Base-by-base conservation (phyloP, 805 yeast genomes). In the Wickerhamomyces mucosus region DNA sequence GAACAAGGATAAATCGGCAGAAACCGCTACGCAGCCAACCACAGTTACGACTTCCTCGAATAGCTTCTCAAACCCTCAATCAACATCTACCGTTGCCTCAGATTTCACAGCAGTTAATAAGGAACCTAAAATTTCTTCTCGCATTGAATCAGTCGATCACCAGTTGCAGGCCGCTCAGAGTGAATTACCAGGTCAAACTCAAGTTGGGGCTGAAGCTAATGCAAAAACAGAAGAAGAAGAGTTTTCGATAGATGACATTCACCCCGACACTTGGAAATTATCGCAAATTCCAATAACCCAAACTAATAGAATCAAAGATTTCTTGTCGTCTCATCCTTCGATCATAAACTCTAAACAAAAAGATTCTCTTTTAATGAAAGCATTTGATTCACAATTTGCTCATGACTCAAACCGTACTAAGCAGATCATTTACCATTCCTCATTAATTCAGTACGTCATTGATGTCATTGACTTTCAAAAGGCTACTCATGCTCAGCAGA, bases 331-430 rank as follows among this genome's bases (percentile, higher is more conserved):
- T 50, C 52, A 83, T 54, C 72, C 82, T 24, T 64, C 69, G 36
- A 82, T 92, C 35, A 73, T 88, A 30, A 73, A 74, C 4, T 85
- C 79, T 41, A 76, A 77, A 39, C 96, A 92, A 52, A 85, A 88
- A 50, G 97, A 92, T 55, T 84, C 95, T 0, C 70, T 92, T 37
- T 65, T 88, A 51, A 88, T 89, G 96, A 78, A 78, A 15, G 94
- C 96, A 0, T 92, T 92, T 55, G 94, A 89, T 47, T 63, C 65
- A 34, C 84, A 85, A 52, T 64, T 89, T 38, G 73, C 68, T 11
- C 79, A 75, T 15, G 67, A 84, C 29, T 48, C 67, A 0, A 39
- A 42, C 6, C 51, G 55, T 6, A 75, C 95, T 8, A 68, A 66
- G 38, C 78, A 73, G 37, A 71, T 75, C n/a, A 77, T 89, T 27